Percentiles rank a stretch among this genome's conserved stretches.
phyloP scores from a whole-genome alignment of 2,329 filamentous ascomycete species.

The Claviceps paspali region DNA sequence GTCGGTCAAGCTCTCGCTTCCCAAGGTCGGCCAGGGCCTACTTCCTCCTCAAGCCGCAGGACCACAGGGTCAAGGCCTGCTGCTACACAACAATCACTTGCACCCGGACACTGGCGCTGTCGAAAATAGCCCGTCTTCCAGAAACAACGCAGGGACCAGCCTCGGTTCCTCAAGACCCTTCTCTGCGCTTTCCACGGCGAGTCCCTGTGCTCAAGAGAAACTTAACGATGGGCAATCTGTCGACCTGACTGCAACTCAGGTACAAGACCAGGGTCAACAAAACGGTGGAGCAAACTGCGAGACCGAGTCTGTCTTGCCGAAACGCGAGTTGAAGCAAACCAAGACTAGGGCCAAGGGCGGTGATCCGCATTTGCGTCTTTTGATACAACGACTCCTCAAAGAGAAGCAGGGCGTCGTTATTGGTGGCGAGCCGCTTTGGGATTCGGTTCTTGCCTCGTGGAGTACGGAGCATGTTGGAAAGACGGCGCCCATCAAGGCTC shows the following conservation, averaged over 20 bases:
- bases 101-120: background rate
- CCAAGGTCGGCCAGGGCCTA: constrained; percentile 1
- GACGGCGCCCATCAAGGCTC: constrained; percentile 24
- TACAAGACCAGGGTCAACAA: background rate
- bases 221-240: background rate
- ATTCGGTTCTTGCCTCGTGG: constrained; percentile 31
- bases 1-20: background rate
- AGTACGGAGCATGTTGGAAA: constrained; percentile 23
- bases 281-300: background rate
- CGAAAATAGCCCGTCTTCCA: background rate
- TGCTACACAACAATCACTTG: background rate
- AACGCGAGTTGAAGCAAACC: background rate
- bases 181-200: background rate
- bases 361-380: constrained; percentile 4
- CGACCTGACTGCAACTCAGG: background rate
- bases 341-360: background rate
- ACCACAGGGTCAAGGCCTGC: background rate
- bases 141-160: background rate
- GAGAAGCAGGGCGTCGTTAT: constrained; percentile 31
- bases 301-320: background rate
- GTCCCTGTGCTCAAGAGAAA: background rate
- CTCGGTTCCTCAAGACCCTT: background rate
- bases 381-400: constrained; percentile 16
- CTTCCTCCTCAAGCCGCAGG: background rate
- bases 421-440: constrained; percentile 33